Evolutionary conservation across 1,284 basidiomycete genomes (phyloP).

Genomic region (Meripilus lineatus): DNA sequence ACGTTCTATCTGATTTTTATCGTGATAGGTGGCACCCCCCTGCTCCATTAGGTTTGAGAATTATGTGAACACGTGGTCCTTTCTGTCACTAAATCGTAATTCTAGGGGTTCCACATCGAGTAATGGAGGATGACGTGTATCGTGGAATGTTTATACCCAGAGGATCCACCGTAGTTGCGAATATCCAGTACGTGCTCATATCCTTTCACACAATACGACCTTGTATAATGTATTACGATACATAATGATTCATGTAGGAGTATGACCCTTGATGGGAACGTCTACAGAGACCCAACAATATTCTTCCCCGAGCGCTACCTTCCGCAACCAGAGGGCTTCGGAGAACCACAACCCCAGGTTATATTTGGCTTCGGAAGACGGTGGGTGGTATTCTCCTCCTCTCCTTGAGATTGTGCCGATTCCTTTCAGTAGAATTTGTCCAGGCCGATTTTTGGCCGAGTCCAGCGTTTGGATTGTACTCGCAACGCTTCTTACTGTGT

Average conservation of each 20-base stretch:
- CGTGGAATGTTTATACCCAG: conserved; percentile 18
- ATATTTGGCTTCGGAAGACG: conserved; percentile 11
- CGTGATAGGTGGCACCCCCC: conserved; percentile 16
- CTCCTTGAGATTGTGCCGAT: neutral
- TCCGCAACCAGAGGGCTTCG: conserved; percentile 2
- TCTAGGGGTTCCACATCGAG: conserved; percentile 13
- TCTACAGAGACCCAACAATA: conserved; percentile 2
- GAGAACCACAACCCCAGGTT: conserved; percentile 2
- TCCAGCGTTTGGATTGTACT: conserved; percentile 38
- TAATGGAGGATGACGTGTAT: conserved; percentile 18
- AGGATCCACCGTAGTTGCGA: conserved; percentile 16
- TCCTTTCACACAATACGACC: neutral
- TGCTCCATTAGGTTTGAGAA: conserved; percentile 17
- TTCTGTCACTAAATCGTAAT: no score
- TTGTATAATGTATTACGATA: neutral
- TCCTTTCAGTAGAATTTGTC: conserved; percentile 26
- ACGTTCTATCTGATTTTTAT: neutral
- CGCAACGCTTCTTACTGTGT: conserved; percentile 35
- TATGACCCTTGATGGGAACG: conserved; percentile 4
- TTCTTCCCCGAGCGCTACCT: conserved; percentile 8
- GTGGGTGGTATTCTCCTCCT: neutral
- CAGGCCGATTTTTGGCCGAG: conserved; percentile 37
- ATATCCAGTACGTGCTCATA: conserved; percentile 13
- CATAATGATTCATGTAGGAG: no score
- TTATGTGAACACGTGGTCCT: no score